Conservation (phyloP, 805 yeast species). For the Candida hispaniensis region DNA sequence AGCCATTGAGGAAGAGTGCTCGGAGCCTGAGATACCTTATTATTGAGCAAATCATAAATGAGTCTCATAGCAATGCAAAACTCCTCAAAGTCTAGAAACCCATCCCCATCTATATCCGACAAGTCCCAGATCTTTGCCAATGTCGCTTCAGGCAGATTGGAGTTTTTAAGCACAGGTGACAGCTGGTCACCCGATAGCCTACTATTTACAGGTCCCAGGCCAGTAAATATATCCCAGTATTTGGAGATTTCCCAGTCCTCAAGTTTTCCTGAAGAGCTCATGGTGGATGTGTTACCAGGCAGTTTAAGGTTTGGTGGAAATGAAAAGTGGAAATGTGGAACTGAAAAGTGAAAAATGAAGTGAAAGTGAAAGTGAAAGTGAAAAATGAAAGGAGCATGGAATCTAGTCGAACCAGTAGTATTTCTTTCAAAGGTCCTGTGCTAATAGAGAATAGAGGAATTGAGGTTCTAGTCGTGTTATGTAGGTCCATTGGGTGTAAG, state of each 20-base stretch:
- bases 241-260: conserved; percentile 95
- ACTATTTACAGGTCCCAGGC: conserved; percentile 71
- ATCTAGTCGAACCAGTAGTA: no score
- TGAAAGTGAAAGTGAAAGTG: no score
- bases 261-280: conserved; percentile 31
- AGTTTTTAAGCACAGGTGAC: conserved; percentile 76
- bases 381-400: no score
- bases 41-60: conserved; percentile 83
- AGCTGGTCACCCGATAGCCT: conserved; percentile 78
- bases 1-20: conserved; percentile 78
- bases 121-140: conserved; percentile 81
- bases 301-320: no score
- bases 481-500: no score
- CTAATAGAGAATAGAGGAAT: no score
- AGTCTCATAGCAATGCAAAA: conserved; percentile 96
- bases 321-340: no score
- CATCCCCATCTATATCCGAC: conserved; percentile 82
- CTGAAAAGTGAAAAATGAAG: no score
- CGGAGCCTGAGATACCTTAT: conserved; percentile 53
- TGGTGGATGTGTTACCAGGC: no score
- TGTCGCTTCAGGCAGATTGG: conserved; percentile 68
- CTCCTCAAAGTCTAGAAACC: conserved; percentile 88
- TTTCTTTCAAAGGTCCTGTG: no score
- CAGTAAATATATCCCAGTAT: conserved; percentile 95
- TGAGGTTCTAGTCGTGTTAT: no score